Evolutionary conservation across 306 rosid species (phyloP), one percentile per base, ranked within the genome.

Genomic region (Pyrus pyrifolia): DNA sequence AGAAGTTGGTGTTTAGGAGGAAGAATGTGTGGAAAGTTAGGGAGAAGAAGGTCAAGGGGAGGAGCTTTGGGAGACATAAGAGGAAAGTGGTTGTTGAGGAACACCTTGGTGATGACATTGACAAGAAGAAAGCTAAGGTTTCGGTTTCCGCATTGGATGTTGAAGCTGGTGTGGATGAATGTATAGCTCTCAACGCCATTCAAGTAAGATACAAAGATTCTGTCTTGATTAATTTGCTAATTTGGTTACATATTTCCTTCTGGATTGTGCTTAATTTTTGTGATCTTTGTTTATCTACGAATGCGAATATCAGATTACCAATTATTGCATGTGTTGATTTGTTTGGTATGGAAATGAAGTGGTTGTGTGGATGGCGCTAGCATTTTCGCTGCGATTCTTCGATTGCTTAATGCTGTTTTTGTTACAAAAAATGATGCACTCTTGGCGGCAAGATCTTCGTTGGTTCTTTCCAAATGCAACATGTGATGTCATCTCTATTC

Each of bases 21-120:
- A 87, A 85, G 45, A 88, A 69, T 52, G 86, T 89, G 60, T 95
- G 98, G 98, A 91, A 90, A 81, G 87, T 91, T 30, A 87, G 92
- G 88, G 97, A 91, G 66, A 94, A 86, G 83, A 91, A 88, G 85
- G 81, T 79, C 0, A 90, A 86, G 79, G 74, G 64, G 27, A 89
- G 85, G 74, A 46, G 76, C 81, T 82, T 83, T 31, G 87, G 89
- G 8, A 94, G 85, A 81, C 89, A 85, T 82, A 91, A 85, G 84
- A 83, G 84, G 45, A 89, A 85, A 55, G 59, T 29, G 19, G 72
- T n/a, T 22, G 40, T 40, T 33, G 68, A 68, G 63, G 22, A 63
- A 51, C 53, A 15, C 67, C 74, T 21, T 44, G 74, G 33, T 70
- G 75, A 42, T 68, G 71, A 52, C 46, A 29, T 59, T 59, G 46